Evolutionary conservation across 345 rosid genomes (phyloP).

Genomic region (Atalantia buxifolia): DNA sequence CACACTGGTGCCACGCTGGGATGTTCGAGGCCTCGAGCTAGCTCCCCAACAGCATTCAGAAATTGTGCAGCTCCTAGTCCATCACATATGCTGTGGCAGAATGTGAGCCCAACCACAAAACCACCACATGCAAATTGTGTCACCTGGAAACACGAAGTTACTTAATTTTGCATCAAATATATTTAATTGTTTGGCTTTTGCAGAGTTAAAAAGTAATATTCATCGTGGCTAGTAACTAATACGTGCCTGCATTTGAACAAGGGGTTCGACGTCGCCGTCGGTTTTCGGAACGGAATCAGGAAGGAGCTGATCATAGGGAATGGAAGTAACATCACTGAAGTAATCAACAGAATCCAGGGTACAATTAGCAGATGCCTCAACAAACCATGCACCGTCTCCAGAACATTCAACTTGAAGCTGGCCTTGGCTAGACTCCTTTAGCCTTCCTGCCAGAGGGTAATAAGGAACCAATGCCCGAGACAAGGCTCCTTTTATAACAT

Average conservation of each 20-base stretch:
- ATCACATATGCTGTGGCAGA: constrained; percentile 58
- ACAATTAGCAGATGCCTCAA: constrained; percentile 40
- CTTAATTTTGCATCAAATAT: no score
- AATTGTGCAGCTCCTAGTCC: constrained; percentile 80
- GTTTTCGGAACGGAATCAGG: constrained; percentile 32
- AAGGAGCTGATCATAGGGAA: constrained; percentile 43
- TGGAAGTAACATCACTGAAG: constrained; percentile 30
- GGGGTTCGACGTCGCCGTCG: constrained; percentile 37
- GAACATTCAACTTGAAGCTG: constrained; percentile 46
- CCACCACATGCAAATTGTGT: constrained; percentile 67
- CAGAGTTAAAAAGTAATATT: no score
- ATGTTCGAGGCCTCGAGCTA: constrained; percentile 39
- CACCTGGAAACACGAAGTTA: constrained; percentile 33
- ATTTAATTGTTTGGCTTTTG: no score
- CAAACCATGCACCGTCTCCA: constrained; percentile 41
- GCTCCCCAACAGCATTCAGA: constrained; percentile 56
- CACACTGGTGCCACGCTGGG: constrained; percentile 44
- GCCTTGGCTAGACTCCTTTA: constrained; percentile 27
- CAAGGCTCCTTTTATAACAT: constrained; percentile 42
- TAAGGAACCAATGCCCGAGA: constrained; percentile 54
- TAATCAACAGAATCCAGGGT: constrained; percentile 33
- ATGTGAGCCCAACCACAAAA: constrained; percentile 58
- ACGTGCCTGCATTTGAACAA: constrained; percentile 59
- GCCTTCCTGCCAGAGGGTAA: constrained; percentile 57
- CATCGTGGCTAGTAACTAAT: no score